Conservation (phyloP, 2,329 filamentous ascomycete genomes). For the Calonectria pauciramosa region DNA sequence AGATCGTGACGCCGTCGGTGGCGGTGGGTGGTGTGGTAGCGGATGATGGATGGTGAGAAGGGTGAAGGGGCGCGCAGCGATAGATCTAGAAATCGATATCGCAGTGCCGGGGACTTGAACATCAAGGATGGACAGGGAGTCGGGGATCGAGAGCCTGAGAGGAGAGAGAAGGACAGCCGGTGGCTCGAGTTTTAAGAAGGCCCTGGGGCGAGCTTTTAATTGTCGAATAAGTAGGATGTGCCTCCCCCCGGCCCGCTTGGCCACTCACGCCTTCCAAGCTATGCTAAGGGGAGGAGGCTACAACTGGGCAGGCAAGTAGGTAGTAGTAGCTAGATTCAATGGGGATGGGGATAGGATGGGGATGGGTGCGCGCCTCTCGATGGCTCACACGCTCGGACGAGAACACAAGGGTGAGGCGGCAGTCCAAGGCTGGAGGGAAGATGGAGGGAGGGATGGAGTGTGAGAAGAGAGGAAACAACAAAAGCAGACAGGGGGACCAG, state of each 20-base stretch:
- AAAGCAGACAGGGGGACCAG: constrained; percentile 15
- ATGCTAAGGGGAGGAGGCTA: constrained; percentile 16
- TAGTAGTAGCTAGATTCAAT: constrained; percentile 11
- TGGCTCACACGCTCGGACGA: constrained; percentile 10
- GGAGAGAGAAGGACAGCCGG: neutral
- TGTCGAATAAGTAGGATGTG: constrained; percentile 8
- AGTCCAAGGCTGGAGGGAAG: constrained; percentile 4
- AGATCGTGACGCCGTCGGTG: constrained; percentile 13
- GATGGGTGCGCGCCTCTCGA: constrained; percentile 14
- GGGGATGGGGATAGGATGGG: neutral
- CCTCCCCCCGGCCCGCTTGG: constrained; percentile 7
- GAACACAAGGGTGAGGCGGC: constrained; percentile 9
- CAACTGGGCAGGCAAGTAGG: constrained; percentile 16
- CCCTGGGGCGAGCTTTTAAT: constrained; percentile 11
- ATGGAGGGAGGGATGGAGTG: constrained; percentile 12
- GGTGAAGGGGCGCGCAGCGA: neutral
- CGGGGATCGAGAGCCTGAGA: neutral
- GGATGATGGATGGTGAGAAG: neutral
- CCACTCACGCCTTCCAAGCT: constrained; percentile 10
- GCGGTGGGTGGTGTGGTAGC: constrained; percentile 11
- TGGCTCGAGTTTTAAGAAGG: constrained; percentile 3
- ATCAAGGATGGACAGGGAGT: neutral
- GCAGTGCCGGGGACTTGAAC: neutral
- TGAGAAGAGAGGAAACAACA: constrained; percentile 20
- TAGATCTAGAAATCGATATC: neutral